Conservation (phyloP, 805 yeast genomes). For the Sugiyamaella chiloensis region DNA sequence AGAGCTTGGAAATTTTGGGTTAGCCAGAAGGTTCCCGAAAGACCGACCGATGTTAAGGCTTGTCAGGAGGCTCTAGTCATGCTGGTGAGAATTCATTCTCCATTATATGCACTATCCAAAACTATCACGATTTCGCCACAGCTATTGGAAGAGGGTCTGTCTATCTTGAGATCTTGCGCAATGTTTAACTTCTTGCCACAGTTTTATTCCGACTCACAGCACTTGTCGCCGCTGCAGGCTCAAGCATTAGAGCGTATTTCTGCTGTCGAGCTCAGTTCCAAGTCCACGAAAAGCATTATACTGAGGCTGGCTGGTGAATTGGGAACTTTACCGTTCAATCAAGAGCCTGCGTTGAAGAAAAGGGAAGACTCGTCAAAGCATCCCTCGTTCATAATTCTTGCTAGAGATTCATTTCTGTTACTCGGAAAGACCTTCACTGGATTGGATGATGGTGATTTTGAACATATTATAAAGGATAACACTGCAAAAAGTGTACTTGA, state of each 20-base stretch:
- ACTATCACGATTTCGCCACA: slow-evolving; percentile 26
- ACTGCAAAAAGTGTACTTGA: slow-evolving; percentile 14
- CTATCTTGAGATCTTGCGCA: slow-evolving; percentile 60
- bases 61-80: slow-evolving; percentile 55
- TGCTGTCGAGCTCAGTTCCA: slow-evolving; percentile 21
- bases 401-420: slow-evolving; percentile 8
- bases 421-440: slow-evolving; percentile 6
- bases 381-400: slow-evolving; percentile 20
- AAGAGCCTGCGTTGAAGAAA: neutral
- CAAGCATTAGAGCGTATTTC: slow-evolving; percentile 52
- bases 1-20: slow-evolving; percentile 40
- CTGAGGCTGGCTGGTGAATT: slow-evolving; percentile 2
- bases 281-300: neutral
- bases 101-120: slow-evolving; percentile 41
- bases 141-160: slow-evolving; percentile 48
- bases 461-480: slow-evolving; percentile 5
- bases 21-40: slow-evolving; percentile 38
- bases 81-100: slow-evolving; percentile 51
- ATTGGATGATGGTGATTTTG: neutral
- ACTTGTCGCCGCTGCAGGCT: slow-evolving; percentile 62
- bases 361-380: slow-evolving; percentile 11
- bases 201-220: slow-evolving; percentile 49
- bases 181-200: slow-evolving; percentile 71
- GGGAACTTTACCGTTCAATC: slow-evolving; percentile 6
- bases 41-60: slow-evolving; percentile 39